A percentile compares a stretch with the other conserved stretches of the same genome.
Conservation (phyloP, 208 protist genomes). For the Acanthamoeba culbertsoni region DNA sequence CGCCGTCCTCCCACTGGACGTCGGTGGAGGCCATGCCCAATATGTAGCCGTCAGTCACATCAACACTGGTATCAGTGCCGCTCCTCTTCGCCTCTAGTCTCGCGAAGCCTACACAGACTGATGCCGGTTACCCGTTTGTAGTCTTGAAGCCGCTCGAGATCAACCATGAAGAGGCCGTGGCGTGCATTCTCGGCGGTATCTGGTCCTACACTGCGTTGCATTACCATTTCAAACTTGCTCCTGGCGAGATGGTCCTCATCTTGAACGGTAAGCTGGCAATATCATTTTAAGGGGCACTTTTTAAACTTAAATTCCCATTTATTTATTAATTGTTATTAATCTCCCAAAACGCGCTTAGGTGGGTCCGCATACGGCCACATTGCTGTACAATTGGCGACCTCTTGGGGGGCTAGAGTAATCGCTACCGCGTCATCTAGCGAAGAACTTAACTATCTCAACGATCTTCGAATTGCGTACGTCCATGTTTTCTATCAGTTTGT, state of each 20-base stretch:
- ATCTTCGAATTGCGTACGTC: background rate
- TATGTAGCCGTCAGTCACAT: background rate
- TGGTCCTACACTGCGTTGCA: conserved; percentile 44
- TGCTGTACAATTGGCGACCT: conserved; percentile 6
- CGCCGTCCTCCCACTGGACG: background rate
- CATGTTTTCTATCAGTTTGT: background rate
- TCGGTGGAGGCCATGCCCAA: conserved; percentile 14
- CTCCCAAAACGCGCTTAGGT: no score
- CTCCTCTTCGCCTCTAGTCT: no score
- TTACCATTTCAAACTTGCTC: conserved; percentile 18
- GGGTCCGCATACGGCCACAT: conserved; percentile 18
- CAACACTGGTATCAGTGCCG: background rate
- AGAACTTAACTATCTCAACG: background rate
- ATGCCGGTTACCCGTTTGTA: no score
- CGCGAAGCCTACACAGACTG: no score
- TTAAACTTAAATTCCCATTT: no score
- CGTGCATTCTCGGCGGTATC: background rate
- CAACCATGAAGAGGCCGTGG: conserved; percentile 21
- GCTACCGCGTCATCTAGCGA: background rate
- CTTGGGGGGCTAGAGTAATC: conserved; percentile 16
- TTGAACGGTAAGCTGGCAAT: background rate
- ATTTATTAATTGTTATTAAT: no score
- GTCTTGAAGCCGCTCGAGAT: background rate
- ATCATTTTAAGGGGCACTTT: no score
- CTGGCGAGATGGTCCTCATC: conserved; percentile 14